Base-by-base conservation (phyloP, 2,329 filamentous ascomycete genomes). In the Aureobasidium sp. region DNA sequence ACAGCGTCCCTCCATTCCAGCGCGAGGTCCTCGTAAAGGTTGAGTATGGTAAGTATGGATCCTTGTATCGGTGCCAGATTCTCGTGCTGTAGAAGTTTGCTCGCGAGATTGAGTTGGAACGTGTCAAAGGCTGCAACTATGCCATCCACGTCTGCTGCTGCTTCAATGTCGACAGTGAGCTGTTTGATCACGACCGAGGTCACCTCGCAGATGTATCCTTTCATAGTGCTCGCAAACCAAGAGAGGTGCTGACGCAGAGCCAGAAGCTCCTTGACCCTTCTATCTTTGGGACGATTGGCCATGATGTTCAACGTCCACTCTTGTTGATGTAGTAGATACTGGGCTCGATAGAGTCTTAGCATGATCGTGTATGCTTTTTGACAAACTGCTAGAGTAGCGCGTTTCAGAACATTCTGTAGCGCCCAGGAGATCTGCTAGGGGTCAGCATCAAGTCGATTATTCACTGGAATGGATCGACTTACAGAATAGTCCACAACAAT, bases 201-300 rank as follows among this genome's bases (percentile, higher is more conserved):
- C 2, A 94, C 85, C 20, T 89, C 91, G 4, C 90, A 90, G 6
- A 97, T 80, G 74, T 97, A 96, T 11, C 90, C 90, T 72, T 93
- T 91, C 1, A 97, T 73, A 0, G 87, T 88, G 69, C 90, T 91
- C 69, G 88, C 87, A 78, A 97, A 95, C 91, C 93, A 95, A 15
- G 94, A 80, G 4, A 97, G 83, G 58, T 87, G 88, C 36, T 90
- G 88, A 43, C 93, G 89, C 11, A 95, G 80, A 50, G 43, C 51
- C 1, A 67, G 25, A 8, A 51, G 40, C 16, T 58, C 45, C 20
- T 42, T 64, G 40, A 54, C 40, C 15, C 20, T 53, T 25, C 33
- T 20, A 3, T 43, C 27, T 16, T 64, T 40, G 27, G 27, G 25
- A 9, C 33, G 50, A 27, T 15, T 31, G 23, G 40, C 40, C 29